These are phyloP conservation scores for Guyanaporus albipodus DNA, from an alignment of 768 basidiomycete species.

Conservation along the genomic window DNA sequence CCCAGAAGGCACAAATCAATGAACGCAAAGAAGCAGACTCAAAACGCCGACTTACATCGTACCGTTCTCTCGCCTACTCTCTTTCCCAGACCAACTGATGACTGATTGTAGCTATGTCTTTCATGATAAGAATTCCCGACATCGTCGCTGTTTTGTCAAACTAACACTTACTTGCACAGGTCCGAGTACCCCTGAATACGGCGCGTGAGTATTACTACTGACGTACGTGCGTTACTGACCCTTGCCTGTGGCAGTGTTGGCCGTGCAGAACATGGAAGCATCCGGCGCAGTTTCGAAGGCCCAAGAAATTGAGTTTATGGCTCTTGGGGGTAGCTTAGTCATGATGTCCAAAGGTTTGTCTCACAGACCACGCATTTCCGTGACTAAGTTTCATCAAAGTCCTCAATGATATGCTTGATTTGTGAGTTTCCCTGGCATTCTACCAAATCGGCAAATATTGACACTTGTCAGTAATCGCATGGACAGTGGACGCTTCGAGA, in stretches of 20 bases:
- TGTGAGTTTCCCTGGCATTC: conserved; percentile 41
- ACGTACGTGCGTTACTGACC: background rate
- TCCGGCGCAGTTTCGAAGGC: conserved; percentile 66
- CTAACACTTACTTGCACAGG: conserved; percentile 42
- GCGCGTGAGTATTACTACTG: conserved; percentile 40
- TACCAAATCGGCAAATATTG: background rate
- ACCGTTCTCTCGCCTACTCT: conserved; percentile 32
- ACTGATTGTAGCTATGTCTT: conserved; percentile 56
- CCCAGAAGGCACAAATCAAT: conserved; percentile 71
- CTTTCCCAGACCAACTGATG: background rate
- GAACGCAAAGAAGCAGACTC: conserved; percentile 75
- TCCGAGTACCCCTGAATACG: conserved; percentile 78
- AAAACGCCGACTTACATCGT: conserved; percentile 78
- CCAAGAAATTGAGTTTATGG: conserved; percentile 86
- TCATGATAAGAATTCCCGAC: conserved; percentile 54
- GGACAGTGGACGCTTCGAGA: conserved; percentile 84
- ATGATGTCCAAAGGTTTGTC: conserved; percentile 82
- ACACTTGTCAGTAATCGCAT: conserved; percentile 60
- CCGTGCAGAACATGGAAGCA: conserved; percentile 91
- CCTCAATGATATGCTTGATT: conserved; percentile 77
- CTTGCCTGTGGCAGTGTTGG: conserved; percentile 45
- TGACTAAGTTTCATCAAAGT: conserved; percentile 37
- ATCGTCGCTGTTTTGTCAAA: conserved; percentile 3
- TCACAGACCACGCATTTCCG: background rate
- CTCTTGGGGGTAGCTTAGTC: conserved; percentile 72